A percentile compares a stretch with the other conserved stretches of the same genome.
Conservation (phyloP, 768 basidiomycete genomes). For the Xanthoconium purpureum region DNA sequence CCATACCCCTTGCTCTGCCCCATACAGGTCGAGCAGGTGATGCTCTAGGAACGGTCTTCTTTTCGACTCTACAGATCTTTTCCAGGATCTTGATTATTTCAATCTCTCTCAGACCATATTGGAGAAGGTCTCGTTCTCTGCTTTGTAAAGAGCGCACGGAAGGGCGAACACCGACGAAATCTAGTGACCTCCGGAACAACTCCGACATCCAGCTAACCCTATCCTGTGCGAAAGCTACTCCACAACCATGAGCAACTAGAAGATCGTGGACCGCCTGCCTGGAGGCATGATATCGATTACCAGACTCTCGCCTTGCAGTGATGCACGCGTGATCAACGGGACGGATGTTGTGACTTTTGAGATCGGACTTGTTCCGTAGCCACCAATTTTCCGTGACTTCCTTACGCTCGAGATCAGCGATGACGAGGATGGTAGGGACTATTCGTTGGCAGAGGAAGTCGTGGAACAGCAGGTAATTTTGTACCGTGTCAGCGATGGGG, state of each 20-base stretch:
- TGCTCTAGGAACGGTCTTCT: background rate
- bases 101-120: background rate
- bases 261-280: slow-evolving; percentile 21
- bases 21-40: background rate
- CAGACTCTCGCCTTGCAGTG: slow-evolving; percentile 28
- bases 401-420: background rate
- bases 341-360: slow-evolving; percentile 17
- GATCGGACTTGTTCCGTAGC: slow-evolving; percentile 17
- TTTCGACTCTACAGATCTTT: background rate
- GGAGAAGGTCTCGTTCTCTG: background rate
- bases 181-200: background rate
- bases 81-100: background rate
- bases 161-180: background rate
- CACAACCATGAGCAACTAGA: slow-evolving; percentile 16
- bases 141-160: background rate
- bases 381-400: background rate
- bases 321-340: slow-evolving; percentile 30
- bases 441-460: background rate
- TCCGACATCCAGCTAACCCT: background rate
- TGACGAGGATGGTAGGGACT: slow-evolving; percentile 14
- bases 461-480: background rate
- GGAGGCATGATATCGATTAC: slow-evolving; percentile 22
- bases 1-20: background rate
- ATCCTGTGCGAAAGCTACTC: background rate
- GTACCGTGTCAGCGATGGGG: too few species aligned